These are phyloP conservation scores for Mortierella sp. DNA, from an alignment of 371 early-diverging fungal species.

Conservation along the genomic window DNA sequence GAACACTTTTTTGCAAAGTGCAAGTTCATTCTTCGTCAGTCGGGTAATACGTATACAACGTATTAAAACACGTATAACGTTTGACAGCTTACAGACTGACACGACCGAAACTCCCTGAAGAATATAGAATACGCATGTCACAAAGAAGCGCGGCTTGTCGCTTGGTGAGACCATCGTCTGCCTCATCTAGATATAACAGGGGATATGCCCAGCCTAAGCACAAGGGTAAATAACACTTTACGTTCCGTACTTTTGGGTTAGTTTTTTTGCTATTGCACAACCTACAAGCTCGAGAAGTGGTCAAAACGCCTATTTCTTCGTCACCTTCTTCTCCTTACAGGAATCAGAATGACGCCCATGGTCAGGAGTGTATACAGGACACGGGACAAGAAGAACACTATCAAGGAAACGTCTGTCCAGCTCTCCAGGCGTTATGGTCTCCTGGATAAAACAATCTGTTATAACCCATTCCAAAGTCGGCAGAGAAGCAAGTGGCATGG, in stretches of 20 bases:
- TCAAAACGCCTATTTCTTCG: no score
- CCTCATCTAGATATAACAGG: constrained; percentile 43
- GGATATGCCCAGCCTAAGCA: constrained; percentile 41
- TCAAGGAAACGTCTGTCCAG: constrained; percentile 32
- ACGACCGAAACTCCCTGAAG: constrained; percentile 35
- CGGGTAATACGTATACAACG: no score
- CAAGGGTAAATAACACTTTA: no score
- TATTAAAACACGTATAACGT: no score
- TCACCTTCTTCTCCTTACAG: no score
- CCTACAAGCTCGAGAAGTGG: no score
- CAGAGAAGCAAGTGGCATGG: constrained; percentile 49
- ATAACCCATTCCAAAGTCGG: constrained; percentile 48
- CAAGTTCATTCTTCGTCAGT: no score
- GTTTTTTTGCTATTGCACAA: no score
- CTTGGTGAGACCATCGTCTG: constrained; percentile 21
- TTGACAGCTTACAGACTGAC: constrained; percentile 8
- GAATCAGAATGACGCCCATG: constrained; percentile 49
- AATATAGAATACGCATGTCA: constrained; percentile 20
- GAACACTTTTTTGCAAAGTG: no score
- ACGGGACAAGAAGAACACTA: constrained; percentile 41
- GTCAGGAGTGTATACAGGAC: constrained; percentile 39
- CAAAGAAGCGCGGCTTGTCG: constrained; percentile 29
- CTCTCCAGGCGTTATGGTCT: constrained; percentile 45
- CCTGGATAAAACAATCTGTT: constrained; percentile 48
- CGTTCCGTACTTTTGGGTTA: no score